Conservation (phyloP, 169 alveolate genomes). For the Prorocentrum cordatum region DNA sequence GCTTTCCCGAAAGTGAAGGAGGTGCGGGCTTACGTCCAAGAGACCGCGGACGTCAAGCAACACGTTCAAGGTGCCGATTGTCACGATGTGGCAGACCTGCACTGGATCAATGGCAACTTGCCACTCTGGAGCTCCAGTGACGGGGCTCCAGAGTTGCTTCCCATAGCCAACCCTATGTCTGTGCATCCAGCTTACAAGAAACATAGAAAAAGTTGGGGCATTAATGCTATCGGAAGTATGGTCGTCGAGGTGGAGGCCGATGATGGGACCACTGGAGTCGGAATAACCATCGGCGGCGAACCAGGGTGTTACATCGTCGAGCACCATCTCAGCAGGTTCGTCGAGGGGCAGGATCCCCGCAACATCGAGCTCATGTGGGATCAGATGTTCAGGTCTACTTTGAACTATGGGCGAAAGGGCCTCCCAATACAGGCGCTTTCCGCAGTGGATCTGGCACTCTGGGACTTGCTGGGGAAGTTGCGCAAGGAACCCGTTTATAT, state of each 20-base stretch:
- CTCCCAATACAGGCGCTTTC: constrained; percentile 41
- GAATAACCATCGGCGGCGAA: constrained; percentile 59
- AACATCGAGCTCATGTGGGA: constrained; percentile 66
- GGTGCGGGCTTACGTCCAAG: constrained; percentile 2
- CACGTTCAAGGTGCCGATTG: constrained; percentile 61
- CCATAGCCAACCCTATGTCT: constrained; percentile 66
- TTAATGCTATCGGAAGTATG: constrained; percentile 60
- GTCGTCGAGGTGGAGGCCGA: constrained; percentile 43
- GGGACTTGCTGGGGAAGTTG: constrained; percentile 60
- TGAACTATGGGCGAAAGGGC: not conserved
- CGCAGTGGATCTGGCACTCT: constrained; percentile 58
- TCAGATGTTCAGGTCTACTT: not conserved
- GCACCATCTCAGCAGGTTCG: constrained; percentile 47
- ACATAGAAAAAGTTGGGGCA: constrained; percentile 46
- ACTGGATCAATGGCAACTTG: constrained; percentile 59
- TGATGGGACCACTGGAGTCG: constrained; percentile 55
- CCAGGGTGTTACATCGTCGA: constrained; percentile 58
- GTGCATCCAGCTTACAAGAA: constrained; percentile 68
- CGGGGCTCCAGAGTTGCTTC: constrained; percentile 5
- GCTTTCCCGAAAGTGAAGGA: constrained; percentile 11
- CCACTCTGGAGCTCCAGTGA: not conserved
- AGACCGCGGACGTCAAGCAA: constrained; percentile 5
- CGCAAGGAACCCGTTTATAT: not conserved
- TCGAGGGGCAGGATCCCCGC: constrained; percentile 66
- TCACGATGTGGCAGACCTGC: constrained; percentile 57